phyloP scores from a whole-genome alignment of 2,329 filamentous ascomycete genomes.

The Fulvia fulva region DNA sequence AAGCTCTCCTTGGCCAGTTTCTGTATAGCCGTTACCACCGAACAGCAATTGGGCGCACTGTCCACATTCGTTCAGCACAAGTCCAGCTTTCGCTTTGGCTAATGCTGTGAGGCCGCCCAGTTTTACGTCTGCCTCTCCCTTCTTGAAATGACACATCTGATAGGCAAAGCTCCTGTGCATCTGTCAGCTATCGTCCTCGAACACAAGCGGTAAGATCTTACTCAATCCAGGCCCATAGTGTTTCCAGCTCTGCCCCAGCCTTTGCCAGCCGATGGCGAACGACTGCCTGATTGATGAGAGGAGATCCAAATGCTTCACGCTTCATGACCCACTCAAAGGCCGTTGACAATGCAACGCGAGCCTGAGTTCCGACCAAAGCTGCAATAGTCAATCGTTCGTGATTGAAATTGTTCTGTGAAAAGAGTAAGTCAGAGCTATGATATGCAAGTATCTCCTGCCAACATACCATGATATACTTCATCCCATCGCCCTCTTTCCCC shows the following conservation, averaged over 20 bases:
- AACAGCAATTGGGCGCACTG: conserved; percentile 65
- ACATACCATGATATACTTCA: conserved; percentile 66
- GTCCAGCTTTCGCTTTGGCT: conserved; percentile 66
- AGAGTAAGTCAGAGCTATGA: not conserved
- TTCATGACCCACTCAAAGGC: conserved; percentile 60
- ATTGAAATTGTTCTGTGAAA: conserved; percentile 55
- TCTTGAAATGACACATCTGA: conserved; percentile 57
- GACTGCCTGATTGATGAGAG: conserved; percentile 67
- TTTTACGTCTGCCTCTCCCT: conserved; percentile 55
- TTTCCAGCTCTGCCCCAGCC: conserved; percentile 62
- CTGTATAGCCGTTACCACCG: conserved; percentile 67
- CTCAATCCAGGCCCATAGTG: conserved; percentile 66
- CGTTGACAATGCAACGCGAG: conserved; percentile 54
- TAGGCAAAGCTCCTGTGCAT: conserved; percentile 53
- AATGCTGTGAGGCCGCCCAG: conserved; percentile 67
- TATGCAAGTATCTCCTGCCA: not conserved
- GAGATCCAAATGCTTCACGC: conserved; percentile 61
- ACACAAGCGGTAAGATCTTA: too few species aligned
- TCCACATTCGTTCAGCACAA: conserved; percentile 66
- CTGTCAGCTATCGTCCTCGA: too few species aligned
- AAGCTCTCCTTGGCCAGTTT: conserved; percentile 63
- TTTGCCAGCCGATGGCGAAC: conserved; percentile 67
- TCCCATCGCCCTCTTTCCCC: conserved; percentile 78
- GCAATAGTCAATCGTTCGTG: conserved; percentile 66
- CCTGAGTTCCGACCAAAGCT: conserved; percentile 57